Evolutionary conservation across 2,329 filamentous ascomycete genomes (phyloP), one percentile per base, ranked within the genome.

Genomic region (Bipolaris cookei): DNA sequence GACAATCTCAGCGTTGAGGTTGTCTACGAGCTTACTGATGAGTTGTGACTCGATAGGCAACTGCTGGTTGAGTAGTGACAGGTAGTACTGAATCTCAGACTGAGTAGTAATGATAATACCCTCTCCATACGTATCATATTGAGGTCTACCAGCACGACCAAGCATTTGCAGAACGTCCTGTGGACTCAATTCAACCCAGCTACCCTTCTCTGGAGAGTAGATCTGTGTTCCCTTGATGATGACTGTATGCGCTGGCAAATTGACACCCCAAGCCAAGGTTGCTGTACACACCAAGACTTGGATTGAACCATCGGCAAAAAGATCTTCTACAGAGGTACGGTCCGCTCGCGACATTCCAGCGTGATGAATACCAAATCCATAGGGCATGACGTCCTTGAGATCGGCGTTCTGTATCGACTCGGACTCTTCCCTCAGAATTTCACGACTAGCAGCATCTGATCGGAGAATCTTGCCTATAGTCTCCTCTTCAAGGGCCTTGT

Each of bases 121-220:
- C 77, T 99, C 95, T 73, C 95, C 95, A 71, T 96, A 99, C 0
- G 92, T 97, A 74, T 99, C 95, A 73, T 92, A 99, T 72, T 99
- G 96, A 25, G 95, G 95, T 65, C 95, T 88, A 74, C 95, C 95
- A 51, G 95, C 96, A 83, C 95, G 92, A 72, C 95, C 95, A 70
- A 99, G 87, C 96, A 99, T 99, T 77, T 99, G 95, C 48, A 99
- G 83, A 34, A 99, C 94, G 79, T 99, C 95, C 75, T 99, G 95
- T 11, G 95, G 95, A 71, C 93, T 97, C 51, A 99, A 80, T 75
- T 99, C 96, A 18, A 99, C 93, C 94, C 95, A 99, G 76, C 91
- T 95, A 81, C 95, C 95, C 81, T 97, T 98, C 75, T 99, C 95
- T 0, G 95, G 95, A 0, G 95, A 98, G 79, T 99, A 99, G 18